Evolutionary conservation across 495 filamentous ascomycete genomes (phyloP).

Genomic region (Neurospora discreta): DNA sequence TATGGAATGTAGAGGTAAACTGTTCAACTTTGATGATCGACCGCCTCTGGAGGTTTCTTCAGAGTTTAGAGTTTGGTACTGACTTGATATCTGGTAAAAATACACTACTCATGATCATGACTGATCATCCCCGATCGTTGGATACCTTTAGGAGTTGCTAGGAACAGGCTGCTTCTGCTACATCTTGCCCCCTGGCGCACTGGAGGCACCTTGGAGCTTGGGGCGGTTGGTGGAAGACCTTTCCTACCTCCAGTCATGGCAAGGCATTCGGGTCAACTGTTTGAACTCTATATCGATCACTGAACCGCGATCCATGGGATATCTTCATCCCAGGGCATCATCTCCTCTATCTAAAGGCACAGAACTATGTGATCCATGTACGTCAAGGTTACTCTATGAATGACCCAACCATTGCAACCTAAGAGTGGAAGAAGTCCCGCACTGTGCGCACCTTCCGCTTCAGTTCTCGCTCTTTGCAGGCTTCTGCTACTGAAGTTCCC

Average conservation of each 20-base stretch:
- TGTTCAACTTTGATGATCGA: background rate
- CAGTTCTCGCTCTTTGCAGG: background rate
- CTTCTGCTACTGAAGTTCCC: background rate
- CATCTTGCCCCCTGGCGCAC: background rate
- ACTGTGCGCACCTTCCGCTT: background rate
- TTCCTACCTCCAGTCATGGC: background rate
- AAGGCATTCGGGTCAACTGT: background rate
- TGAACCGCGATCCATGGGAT: background rate
- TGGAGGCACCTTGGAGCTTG: background rate
- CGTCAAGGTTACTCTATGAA: no score
- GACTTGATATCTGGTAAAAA: background rate
- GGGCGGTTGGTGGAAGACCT: background rate
- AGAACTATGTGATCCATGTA: background rate
- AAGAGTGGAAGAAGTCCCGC: background rate
- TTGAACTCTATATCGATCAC: background rate
- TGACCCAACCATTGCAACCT: no score
- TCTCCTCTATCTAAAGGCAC: background rate
- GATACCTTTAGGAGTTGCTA: background rate
- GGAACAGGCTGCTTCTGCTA: background rate
- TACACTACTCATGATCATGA: background rate
- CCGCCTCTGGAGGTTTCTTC: background rate
- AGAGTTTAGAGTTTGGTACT: background rate
- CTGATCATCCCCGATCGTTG: background rate
- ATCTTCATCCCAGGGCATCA: background rate
- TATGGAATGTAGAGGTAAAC: background rate